These are phyloP conservation scores for Dothidotthia symphoricarpi DNA, from an alignment of 2,329 filamentous ascomycete genomes.

Conservation along the genomic window DNA sequence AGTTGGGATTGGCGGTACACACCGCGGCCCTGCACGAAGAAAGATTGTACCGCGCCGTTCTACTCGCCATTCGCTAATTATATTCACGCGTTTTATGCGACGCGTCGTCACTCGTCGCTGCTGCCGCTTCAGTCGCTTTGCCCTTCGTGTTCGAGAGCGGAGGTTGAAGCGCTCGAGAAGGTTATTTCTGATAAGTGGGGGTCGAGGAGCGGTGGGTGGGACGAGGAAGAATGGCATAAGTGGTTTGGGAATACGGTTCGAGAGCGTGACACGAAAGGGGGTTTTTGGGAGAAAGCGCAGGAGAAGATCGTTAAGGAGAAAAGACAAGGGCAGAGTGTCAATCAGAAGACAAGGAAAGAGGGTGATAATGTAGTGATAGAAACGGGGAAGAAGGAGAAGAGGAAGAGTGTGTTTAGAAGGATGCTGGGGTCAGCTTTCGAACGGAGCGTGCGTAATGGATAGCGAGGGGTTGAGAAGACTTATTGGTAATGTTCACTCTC, in stretches of 20 bases:
- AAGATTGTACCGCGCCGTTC: slow-evolving; percentile 12
- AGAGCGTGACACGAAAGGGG: slow-evolving; percentile 22
- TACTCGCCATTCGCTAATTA: slow-evolving; percentile 30
- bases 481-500: no score
- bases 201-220: slow-evolving; percentile 17
- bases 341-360: not conserved
- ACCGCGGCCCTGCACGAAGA: slow-evolving; percentile 25
- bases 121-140: slow-evolving; percentile 25
- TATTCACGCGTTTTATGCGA: slow-evolving; percentile 26
- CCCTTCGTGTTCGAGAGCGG: slow-evolving; percentile 24
- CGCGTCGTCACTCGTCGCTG: slow-evolving; percentile 14
- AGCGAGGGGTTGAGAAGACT: not conserved
- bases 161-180: slow-evolving; percentile 25
- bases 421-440: slow-evolving; percentile 9
- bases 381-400: slow-evolving; percentile 11
- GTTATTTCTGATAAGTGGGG: slow-evolving; percentile 21
- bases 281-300: slow-evolving; percentile 34
- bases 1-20: slow-evolving; percentile 31
- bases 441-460: no score
- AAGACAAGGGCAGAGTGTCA: slow-evolving; percentile 6
- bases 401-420: slow-evolving; percentile 18
- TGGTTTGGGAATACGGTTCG: slow-evolving; percentile 21
- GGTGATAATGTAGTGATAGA: slow-evolving; percentile 2
- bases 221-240: slow-evolving; percentile 25
- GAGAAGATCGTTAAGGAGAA: slow-evolving; percentile 26